Conservation (phyloP, 306 rosid species). For the Parietaria judaica region DNA sequence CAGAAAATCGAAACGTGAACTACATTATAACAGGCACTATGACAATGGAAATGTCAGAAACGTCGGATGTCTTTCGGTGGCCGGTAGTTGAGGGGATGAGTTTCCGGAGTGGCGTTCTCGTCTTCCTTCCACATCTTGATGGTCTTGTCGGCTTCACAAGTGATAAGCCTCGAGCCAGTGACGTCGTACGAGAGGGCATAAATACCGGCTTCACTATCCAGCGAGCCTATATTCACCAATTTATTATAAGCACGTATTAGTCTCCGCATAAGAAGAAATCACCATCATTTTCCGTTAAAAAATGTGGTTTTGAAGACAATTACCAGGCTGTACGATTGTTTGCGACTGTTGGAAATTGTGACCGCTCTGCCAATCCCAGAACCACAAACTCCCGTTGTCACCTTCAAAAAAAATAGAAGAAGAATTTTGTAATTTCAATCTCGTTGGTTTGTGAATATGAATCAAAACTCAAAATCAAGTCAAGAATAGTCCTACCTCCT, state of each 20-base stretch:
- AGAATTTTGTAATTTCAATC: not conserved
- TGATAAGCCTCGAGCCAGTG: constrained; percentile 80
- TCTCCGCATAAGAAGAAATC: not conserved
- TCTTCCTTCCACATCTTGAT: constrained; percentile 98
- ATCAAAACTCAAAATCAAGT: not conserved
- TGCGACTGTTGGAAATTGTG: constrained; percentile 93
- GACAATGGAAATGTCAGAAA: constrained; percentile 30
- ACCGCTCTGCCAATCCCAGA: constrained; percentile 99
- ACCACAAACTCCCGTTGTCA: constrained; percentile 98
- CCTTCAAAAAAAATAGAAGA: constrained; percentile 34
- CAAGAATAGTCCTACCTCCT: constrained; percentile 60
- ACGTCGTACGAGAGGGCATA: constrained; percentile 66
- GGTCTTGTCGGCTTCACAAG: constrained; percentile 96
- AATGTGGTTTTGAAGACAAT: constrained; percentile 6
- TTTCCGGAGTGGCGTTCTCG: constrained; percentile 88
- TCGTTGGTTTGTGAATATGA: not conserved
- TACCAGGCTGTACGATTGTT: constrained; percentile 97
- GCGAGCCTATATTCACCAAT: constrained; percentile 48
- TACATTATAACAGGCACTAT: no score
- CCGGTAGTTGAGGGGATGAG: constrained; percentile 78
- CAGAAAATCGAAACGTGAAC: no score
- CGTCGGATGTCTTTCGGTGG: constrained; percentile 91
- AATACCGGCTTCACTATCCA: constrained; percentile 97
- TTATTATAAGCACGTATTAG: not conserved
- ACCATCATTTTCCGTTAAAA: not conserved